A percentile compares a stretch with the other conserved stretches of the same genome.
Evolutionary conservation across 2,329 filamentous ascomycete genomes (phyloP).

Genomic region (Sarocladiaceae sp.): DNA sequence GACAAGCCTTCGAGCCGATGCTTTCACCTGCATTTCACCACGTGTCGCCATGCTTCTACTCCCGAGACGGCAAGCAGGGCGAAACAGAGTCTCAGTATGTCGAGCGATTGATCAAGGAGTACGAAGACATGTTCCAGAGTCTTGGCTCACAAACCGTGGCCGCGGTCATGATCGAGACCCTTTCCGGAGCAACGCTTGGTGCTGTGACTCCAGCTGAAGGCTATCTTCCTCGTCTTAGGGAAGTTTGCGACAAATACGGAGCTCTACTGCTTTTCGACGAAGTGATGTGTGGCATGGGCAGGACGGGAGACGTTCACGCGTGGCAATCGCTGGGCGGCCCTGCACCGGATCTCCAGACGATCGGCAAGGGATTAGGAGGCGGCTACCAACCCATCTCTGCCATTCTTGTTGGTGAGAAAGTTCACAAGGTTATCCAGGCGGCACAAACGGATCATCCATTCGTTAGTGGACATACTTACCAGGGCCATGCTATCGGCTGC

Average conservation of each 20-base stretch:
- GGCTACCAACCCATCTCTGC: slow-evolving; percentile 53
- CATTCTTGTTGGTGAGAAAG: slow-evolving; percentile 40
- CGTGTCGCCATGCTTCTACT: slow-evolving; percentile 15
- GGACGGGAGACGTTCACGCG: slow-evolving; percentile 55
- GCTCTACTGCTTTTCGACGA: slow-evolving; percentile 48
- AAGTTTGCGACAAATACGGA: slow-evolving; percentile 47
- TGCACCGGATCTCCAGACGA: slow-evolving; percentile 51
- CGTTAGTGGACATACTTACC: slow-evolving; percentile 54
- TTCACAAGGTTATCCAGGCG: slow-evolving; percentile 17
- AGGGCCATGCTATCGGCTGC: slow-evolving; percentile 32
- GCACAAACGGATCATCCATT: slow-evolving; percentile 27
- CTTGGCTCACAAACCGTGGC: slow-evolving; percentile 36
- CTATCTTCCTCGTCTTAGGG: slow-evolving; percentile 42
- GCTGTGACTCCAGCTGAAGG: slow-evolving; percentile 44
- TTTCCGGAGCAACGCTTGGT: slow-evolving; percentile 42
- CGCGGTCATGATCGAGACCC: slow-evolving; percentile 41
- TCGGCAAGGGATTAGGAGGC: slow-evolving; percentile 56
- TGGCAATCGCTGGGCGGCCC: slow-evolving; percentile 49
- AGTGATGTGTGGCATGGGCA: slow-evolving; percentile 64
- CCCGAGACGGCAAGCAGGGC: slow-evolving; percentile 5
- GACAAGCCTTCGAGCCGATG: slow-evolving; percentile 17
- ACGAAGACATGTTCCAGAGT: slow-evolving; percentile 38
- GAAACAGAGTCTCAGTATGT: slow-evolving; percentile 30
- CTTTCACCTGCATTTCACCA: slow-evolving; percentile 16
- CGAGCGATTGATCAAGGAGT: slow-evolving; percentile 29